Evolutionary conservation across 352 stramenopile genomes (phyloP), one percentile per base, ranked within the genome.

Genomic region (Globisporangium sylvaticum): DNA sequence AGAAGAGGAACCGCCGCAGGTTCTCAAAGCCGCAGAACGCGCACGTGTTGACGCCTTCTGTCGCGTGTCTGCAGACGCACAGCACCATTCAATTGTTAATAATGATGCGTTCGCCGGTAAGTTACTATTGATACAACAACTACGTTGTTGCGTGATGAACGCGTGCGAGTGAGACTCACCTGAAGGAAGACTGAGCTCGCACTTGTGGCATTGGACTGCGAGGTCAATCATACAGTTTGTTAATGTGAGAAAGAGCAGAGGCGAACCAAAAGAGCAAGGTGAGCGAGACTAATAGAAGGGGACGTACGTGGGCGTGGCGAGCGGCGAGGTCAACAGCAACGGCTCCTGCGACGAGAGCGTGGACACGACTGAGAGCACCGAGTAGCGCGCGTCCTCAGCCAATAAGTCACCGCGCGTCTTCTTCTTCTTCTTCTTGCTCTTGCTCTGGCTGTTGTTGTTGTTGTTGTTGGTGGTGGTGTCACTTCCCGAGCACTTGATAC

Each of bases 1-100:
- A 63, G 57, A 53, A 63, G 39, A 63, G 29, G 24, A 53, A 52
- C 5, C 57, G 57, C 22, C 14, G 20, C 1, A 63, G 12, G 57
- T 63, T 63, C 12, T 63, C 57, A 50, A 63, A 63, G n/a, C 57
- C 57, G 24, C 57, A 63, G n/a, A 52, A 20, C 4, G 31, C 32
- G 39, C 57, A 63, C 31, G 32, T 27, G 57, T 63, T 48, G 31
- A 34, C 18, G 57, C 31, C 57, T 20, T 63, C 57, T 22, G 3
- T 32, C 25, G 57, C 57, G n/a, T 63, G 34, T 50, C 58, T 50
- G 25, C 18, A 52, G 20, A 25, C 15, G 22, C 18, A 25, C 4
- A 27, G 20, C n/a, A 27, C n/a, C 9, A 53, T 53, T 27, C 44
- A 25, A 25, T 53, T 12, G n/a, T n/a, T n/a, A n/a, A n/a, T 22